Percentiles rank a stretch among this genome's conserved stretches.
These are phyloP conservation scores for Trichoderma cornu-damae DNA, from an alignment of 2,329 filamentous ascomycete species.

Conservation along the genomic window DNA sequence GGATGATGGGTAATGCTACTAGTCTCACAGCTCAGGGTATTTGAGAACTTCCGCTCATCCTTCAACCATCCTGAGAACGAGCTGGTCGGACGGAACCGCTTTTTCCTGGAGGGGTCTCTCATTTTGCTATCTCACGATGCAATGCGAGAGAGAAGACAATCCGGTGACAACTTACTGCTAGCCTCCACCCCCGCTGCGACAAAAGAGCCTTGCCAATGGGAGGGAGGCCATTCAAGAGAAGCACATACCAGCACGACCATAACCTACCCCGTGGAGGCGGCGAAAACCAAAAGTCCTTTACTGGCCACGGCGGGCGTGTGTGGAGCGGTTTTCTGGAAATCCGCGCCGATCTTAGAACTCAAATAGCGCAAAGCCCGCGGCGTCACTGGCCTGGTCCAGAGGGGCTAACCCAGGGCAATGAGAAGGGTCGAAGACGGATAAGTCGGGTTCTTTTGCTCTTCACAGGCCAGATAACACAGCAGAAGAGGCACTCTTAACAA, in stretches of 20 bases:
- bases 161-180: neutral
- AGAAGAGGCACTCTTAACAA: neutral
- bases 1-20: neutral
- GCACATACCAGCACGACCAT: neutral
- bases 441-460: constrained; percentile 15
- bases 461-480: neutral
- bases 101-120: neutral
- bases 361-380: constrained; percentile 6
- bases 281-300: constrained; percentile 14
- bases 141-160: constrained; percentile 7
- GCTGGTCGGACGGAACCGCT: constrained; percentile 3
- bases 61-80: constrained; percentile 1
- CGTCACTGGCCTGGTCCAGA: neutral
- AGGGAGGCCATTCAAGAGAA: constrained; percentile 9
- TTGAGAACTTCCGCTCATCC: constrained; percentile 15
- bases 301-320: neutral
- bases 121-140: constrained; percentile 1
- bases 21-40: constrained; percentile 3
- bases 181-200: constrained; percentile 4
- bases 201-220: neutral
- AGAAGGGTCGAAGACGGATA: neutral
- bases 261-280: neutral
- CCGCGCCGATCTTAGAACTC: constrained; percentile 3
- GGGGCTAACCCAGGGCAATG: neutral
- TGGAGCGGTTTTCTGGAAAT: constrained; percentile 8